Evolutionary conservation across 345 rosid genomes (phyloP).

Genomic region (Gossypium mustelinum): DNA sequence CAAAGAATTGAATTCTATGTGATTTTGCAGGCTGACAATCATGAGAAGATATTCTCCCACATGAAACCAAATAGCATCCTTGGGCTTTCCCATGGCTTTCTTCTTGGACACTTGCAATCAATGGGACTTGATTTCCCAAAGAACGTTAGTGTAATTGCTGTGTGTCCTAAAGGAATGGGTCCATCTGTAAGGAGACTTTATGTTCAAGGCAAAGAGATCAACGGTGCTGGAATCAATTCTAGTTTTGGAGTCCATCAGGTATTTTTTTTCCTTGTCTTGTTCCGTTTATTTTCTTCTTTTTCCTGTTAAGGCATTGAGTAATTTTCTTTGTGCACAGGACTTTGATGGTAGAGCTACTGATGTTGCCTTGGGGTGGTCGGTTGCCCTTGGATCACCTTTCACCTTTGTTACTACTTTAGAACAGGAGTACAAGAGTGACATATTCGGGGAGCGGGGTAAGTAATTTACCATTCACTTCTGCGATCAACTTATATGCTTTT

Average conservation of each 20-base stretch:
- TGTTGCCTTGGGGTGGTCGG: constrained; percentile 88
- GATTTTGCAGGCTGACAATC: constrained; percentile 65
- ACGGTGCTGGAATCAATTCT: constrained; percentile 92
- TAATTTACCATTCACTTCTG: constrained; percentile 1
- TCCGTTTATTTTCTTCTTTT: not conserved
- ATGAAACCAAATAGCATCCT: constrained; percentile 96
- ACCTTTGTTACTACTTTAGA: constrained; percentile 87
- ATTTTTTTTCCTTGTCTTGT: not conserved
- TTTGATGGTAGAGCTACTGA: constrained; percentile 85
- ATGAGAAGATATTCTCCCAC: constrained; percentile 72
- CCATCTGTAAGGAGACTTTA: constrained; percentile 90
- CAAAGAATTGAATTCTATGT: not conserved
- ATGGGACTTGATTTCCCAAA: constrained; percentile 74
- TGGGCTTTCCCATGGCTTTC: constrained; percentile 92
- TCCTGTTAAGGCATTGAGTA: not conserved
- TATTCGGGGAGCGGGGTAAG: constrained; percentile 89
- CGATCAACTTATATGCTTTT: not conserved
- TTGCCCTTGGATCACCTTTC: constrained; percentile 91
- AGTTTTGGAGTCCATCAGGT: constrained; percentile 90
- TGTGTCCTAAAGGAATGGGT: constrained; percentile 88
- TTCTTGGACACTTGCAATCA: constrained; percentile 80
- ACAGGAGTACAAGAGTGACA: constrained; percentile 93
- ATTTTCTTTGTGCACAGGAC: constrained; percentile 41
- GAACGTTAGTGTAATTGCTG: constrained; percentile 74
- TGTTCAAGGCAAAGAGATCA: constrained; percentile 83